These are phyloP conservation scores for Ogataea naganishii DNA, from an alignment of 805 yeast species.

Conservation along the genomic window DNA sequence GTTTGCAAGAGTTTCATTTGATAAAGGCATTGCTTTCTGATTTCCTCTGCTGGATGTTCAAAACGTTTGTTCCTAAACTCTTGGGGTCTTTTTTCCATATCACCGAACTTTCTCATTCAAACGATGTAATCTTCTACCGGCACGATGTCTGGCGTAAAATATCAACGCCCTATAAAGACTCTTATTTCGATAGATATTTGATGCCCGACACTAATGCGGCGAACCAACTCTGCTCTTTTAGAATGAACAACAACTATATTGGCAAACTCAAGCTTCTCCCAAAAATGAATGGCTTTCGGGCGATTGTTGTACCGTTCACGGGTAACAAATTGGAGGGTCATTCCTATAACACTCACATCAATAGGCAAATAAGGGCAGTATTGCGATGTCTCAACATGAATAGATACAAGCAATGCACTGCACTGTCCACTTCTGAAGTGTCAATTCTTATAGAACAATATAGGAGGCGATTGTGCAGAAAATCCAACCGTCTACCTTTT, in stretches of 20 bases:
- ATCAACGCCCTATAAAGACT: conserved; percentile 30
- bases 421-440: conserved; percentile 36
- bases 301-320: conserved; percentile 46
- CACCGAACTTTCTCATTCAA: conserved; percentile 41
- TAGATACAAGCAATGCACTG: conserved; percentile 3
- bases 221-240: conserved; percentile 11
- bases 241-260: conserved; percentile 18
- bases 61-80: conserved; percentile 33
- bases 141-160: conserved; percentile 49
- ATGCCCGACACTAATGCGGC: conserved; percentile 6
- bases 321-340: conserved; percentile 25
- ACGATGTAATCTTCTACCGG: conserved; percentile 39
- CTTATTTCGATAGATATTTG: conserved; percentile 33
- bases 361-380: conserved; percentile 35
- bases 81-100: conserved; percentile 55
- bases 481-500: conserved; percentile 21
- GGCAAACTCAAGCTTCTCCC: conserved; percentile 50
- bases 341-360: conserved; percentile 25
- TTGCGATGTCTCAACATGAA: conserved; percentile 22
- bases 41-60: conserved; percentile 55
- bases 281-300: conserved; percentile 49
- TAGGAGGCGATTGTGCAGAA: conserved; percentile 17
- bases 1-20: conserved; percentile 32
- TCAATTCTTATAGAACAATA: conserved; percentile 29
- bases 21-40: conserved; percentile 27